Evolutionary conservation across 2,329 filamentous ascomycete species (phyloP).

Genomic region (Colletotrichum acutatum): DNA sequence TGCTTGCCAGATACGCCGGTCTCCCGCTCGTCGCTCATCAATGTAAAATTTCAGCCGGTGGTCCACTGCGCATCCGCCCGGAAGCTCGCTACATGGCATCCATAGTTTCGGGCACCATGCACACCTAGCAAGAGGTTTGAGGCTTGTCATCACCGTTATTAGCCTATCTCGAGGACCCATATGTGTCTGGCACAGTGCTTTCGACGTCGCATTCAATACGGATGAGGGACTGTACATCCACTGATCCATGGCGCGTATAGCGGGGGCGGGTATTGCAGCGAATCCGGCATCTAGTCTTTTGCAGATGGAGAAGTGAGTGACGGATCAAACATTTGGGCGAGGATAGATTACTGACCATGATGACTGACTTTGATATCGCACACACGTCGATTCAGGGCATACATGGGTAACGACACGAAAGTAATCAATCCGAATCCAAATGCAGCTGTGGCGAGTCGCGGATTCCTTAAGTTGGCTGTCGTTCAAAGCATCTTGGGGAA

Average conservation of each 20-base stretch:
- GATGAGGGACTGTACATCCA: background rate
- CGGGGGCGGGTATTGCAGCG: background rate
- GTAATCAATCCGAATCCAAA: background rate
- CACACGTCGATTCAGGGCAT: too few species aligned
- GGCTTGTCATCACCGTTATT: background rate
- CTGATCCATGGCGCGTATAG: background rate
- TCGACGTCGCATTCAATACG: background rate
- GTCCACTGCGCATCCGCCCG: background rate
- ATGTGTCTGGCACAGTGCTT: background rate
- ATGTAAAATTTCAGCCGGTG: background rate
- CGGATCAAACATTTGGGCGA: background rate
- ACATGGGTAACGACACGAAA: background rate
- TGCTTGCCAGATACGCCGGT: background rate
- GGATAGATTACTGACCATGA: background rate
- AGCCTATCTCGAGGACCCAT: background rate
- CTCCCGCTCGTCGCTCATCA: background rate
- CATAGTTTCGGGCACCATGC: background rate
- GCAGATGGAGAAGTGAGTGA: background rate
- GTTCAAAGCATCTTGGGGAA: background rate
- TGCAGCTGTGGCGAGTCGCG: too few species aligned
- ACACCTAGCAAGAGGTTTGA: background rate
- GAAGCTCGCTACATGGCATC: background rate
- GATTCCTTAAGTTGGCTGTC: too few species aligned
- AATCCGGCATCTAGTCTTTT: background rate
- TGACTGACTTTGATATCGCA: background rate